These are phyloP conservation scores for Acacia melanoxylon DNA, from an alignment of 306 rosid species.

Conservation along the genomic window DNA sequence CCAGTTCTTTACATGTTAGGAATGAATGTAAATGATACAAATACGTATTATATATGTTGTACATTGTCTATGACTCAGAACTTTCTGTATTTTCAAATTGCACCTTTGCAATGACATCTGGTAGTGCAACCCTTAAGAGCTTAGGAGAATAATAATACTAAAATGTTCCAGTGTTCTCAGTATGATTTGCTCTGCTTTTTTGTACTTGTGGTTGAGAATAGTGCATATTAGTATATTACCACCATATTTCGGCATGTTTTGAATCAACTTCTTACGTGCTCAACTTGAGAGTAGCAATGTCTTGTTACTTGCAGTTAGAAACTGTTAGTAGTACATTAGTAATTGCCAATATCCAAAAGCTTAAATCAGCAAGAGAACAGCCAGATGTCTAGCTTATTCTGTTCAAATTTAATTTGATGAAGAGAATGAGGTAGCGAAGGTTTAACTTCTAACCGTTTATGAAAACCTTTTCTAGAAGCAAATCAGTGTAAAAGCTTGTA, in stretches of 20 bases:
- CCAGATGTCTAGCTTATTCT: background rate
- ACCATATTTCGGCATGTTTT: background rate
- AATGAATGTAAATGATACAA: constrained; percentile 8
- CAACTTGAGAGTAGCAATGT: constrained; percentile 7
- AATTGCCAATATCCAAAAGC: background rate
- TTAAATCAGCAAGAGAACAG: background rate
- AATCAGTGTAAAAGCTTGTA: background rate
- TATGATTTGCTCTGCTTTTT: background rate
- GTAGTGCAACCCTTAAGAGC: background rate
- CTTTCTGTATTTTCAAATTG: background rate
- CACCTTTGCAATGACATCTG: background rate
- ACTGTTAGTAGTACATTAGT: background rate
- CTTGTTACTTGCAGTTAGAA: background rate
- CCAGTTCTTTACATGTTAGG: background rate
- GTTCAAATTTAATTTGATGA: background rate
- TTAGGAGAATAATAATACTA: background rate
- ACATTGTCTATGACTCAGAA: background rate
- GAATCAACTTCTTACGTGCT: constrained; percentile 11
- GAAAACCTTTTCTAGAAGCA: background rate
- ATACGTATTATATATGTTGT: background rate
- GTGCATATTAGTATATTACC: background rate
- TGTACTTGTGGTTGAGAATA: constrained; percentile 3
- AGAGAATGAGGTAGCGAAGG: background rate
- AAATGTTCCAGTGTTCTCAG: background rate
- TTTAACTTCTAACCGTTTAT: background rate